Base-by-base conservation (phyloP, 2,329 filamentous ascomycete genomes). In the Tricladium varicosporioides region DNA sequence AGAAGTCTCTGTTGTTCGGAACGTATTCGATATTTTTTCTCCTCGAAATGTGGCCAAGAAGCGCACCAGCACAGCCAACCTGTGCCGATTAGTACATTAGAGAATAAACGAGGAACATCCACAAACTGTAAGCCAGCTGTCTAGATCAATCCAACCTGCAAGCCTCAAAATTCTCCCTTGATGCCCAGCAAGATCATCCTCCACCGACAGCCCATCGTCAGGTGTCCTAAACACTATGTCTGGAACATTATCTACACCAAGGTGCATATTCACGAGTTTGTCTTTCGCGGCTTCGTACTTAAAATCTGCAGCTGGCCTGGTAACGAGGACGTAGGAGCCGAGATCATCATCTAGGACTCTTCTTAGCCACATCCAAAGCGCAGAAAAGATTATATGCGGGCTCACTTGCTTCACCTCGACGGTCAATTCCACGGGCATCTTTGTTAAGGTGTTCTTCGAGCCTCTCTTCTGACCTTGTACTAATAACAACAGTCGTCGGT, bases 51-150 rank as follows among this genome's bases (percentile, higher is more conserved):
- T 95, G 90, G 5, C 82, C 81, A n/a, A 97, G 74, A 2, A 97
- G 75, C 22, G 92, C 92, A n/a, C 92, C 91, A 22, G 88, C 89
- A 72, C 94, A 97, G 2, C 91, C 89, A 48, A 96, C 77, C 70
- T 72, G 40, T 9, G 52, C 7, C 18, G 27, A 50, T 64, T 48
- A 62, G 55, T 53, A 16, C 18, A 33, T 16, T n/a, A 44, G 33
- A 2, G 9, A 31, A 15, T 43, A 43, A 27, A 49, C 8, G 8
- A 16, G n/a, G 10, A 7, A 7, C 5, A 3, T 44, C 14, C 13
- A 68, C 75, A 63, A 69, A 89, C 87, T 2, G 91, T 90, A 11
- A 89, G 70, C 5, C 73, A 76, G 65, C 88, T 93, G 2, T 93
- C 87, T 53, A 94, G 75, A 66, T 95, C 86, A 59, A 96, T 80